Evolutionary conservation across 2,329 filamentous ascomycete species (phyloP).

Genomic region (Penicillium verrucosum): DNA sequence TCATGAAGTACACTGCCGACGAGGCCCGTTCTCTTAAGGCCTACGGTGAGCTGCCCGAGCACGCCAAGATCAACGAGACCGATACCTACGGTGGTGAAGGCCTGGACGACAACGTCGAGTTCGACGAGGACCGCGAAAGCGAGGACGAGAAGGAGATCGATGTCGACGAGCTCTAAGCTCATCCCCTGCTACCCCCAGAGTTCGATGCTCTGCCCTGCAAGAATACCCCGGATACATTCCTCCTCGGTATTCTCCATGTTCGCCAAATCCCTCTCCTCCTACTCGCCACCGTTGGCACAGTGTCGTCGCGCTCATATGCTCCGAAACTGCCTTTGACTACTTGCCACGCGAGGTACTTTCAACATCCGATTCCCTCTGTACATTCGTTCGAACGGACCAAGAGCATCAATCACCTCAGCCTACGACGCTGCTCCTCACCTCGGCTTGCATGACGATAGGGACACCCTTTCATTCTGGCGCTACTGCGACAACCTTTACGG

Average conservation of each 20-base stretch:
- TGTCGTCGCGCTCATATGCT: slow-evolving; percentile 16
- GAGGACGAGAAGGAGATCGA: slow-evolving; percentile 77
- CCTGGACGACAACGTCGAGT: slow-evolving; percentile 97
- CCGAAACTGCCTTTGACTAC: slow-evolving; percentile 11
- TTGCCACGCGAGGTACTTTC: slow-evolving; percentile 7
- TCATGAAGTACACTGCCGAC: slow-evolving; percentile 93
- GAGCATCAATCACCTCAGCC: slow-evolving; percentile 8
- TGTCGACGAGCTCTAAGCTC: slow-evolving; percentile 84
- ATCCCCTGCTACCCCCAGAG: slow-evolving; percentile 20
- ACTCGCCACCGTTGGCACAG: slow-evolving; percentile 16
- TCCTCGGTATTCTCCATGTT: slow-evolving; percentile 23
- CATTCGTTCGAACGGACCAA: slow-evolving; percentile 13
- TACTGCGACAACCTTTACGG: slow-evolving; percentile 25
- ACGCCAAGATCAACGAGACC: slow-evolving; percentile 99
- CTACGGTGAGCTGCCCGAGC: slow-evolving; percentile 95
- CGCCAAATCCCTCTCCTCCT: slow-evolving; percentile 17
- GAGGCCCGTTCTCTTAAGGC: slow-evolving; percentile 94
- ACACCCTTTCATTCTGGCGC: slow-evolving; percentile 13
- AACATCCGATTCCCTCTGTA: slow-evolving; percentile 11
- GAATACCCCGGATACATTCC: slow-evolving; percentile 24
- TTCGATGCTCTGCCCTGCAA: slow-evolving; percentile 33
- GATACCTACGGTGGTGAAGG: slow-evolving; percentile 86
- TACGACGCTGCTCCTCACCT: slow-evolving; percentile 13
- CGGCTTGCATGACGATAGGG: slow-evolving; percentile 17
- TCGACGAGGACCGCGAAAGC: slow-evolving; percentile 82